Percentiles rank a stretch among this genome's conserved stretches.
Conservation (phyloP, 352 stramenopile species). For the Globisporangium nodosum region DNA sequence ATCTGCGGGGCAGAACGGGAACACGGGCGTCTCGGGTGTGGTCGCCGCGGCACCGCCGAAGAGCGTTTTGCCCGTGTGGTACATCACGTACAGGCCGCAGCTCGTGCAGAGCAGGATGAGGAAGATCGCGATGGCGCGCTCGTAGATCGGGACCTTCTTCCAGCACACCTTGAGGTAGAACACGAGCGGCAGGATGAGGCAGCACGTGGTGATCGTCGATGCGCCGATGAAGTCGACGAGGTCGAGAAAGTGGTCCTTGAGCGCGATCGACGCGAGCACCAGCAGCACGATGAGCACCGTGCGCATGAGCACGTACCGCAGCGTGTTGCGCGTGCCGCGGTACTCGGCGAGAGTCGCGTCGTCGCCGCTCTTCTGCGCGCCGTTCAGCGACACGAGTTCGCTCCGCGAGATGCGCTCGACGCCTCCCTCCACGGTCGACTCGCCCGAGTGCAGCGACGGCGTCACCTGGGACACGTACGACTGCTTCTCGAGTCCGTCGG, state of each 20-base stretch:
- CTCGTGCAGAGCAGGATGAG: slow-evolving; percentile 8
- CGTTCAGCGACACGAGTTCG: too few relatives aligned
- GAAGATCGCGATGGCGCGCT: slow-evolving; percentile 8
- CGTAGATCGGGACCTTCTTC: slow-evolving; percentile 6
- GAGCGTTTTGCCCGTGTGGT: slow-evolving; percentile 12
- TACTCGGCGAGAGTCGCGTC: slow-evolving; percentile 20
- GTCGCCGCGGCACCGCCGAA: neutral
- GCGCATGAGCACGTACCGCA: slow-evolving; percentile 5
- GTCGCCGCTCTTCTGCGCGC: neutral
- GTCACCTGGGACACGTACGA: slow-evolving; percentile 12
- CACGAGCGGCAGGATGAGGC: slow-evolving; percentile 16
- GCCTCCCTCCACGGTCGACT: too few relatives aligned
- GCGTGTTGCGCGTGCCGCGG: slow-evolving; percentile 16
- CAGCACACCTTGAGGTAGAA: slow-evolving; percentile 13
- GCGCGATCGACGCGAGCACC: neutral
- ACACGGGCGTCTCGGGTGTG: neutral
- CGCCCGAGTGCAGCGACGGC: neutral
- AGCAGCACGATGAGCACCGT: slow-evolving; percentile 6
- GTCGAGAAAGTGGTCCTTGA: slow-evolving; percentile 18
- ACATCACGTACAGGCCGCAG: slow-evolving; percentile 6
- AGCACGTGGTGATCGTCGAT: slow-evolving; percentile 12
- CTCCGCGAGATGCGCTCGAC: too few relatives aligned
- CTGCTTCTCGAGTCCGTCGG: too few relatives aligned
- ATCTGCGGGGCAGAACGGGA: neutral
- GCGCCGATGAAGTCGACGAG: slow-evolving; percentile 18